Conservation (phyloP, 192 early-diverging fungal genomes). For the Geranomyces michiganensis region DNA sequence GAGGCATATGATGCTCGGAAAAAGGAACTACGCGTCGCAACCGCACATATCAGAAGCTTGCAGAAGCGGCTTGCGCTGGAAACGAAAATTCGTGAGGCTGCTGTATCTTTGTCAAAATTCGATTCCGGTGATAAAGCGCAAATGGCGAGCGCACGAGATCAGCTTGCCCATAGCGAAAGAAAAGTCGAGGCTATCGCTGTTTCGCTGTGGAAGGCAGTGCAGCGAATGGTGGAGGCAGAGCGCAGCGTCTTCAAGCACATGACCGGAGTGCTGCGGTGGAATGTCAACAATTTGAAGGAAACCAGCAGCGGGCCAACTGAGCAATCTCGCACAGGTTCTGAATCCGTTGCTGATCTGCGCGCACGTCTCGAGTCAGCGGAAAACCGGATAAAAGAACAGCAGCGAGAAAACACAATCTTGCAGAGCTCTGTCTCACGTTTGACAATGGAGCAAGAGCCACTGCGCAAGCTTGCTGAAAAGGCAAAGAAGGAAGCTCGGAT, state of each 20-base stretch:
- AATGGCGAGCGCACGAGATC: constrained; percentile 29
- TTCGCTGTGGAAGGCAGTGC: constrained; percentile 39
- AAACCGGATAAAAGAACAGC: constrained; percentile 43
- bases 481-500: constrained; percentile 18
- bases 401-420: constrained; percentile 41
- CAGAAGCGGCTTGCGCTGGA: constrained; percentile 50
- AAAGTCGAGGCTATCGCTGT: constrained; percentile 48
- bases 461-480: constrained; percentile 21
- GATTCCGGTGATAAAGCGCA: constrained; percentile 30
- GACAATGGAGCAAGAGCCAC: constrained; percentile 37
- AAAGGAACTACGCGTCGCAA: constrained; percentile 36
- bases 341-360: constrained; percentile 7
- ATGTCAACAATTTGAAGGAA: constrained; percentile 19
- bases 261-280: constrained; percentile 39
- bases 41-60: constrained; percentile 30
- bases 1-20: constrained; percentile 47
- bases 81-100: constrained; percentile 46
- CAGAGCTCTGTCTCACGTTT: constrained; percentile 43
- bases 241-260: constrained; percentile 51
- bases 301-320: neutral
- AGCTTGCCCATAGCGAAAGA: constrained; percentile 36
- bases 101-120: constrained; percentile 38
- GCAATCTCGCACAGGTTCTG: neutral
- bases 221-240: constrained; percentile 46
- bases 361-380: constrained; percentile 39